Evolutionary conservation across 148 eudicot species (phyloP).

Genomic region (Camellia sinensis): DNA sequence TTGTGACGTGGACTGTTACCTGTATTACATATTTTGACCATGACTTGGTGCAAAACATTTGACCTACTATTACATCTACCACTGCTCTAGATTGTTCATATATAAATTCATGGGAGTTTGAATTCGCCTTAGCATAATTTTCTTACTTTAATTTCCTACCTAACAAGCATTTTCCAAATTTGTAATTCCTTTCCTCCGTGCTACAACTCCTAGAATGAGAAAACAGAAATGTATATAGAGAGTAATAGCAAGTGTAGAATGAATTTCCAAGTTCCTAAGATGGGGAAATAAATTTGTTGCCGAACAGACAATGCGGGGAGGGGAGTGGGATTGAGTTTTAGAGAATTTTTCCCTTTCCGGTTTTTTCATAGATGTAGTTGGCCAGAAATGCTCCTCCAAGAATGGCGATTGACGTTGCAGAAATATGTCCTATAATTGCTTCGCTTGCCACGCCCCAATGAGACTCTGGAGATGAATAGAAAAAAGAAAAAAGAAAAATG

Average conservation of each 20-base stretch:
- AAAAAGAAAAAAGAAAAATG: not conserved
- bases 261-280: not conserved
- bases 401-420: conserved; percentile 78
- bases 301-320: not conserved
- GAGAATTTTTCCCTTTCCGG: conserved; percentile 37
- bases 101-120: no score
- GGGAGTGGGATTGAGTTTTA: not conserved
- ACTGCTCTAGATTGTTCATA: no score
- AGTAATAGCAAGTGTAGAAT: not conserved
- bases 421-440: conserved; percentile 82
- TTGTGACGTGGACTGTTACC: no score
- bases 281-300: not conserved
- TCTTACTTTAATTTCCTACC: no score
- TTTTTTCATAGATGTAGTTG: conserved; percentile 81
- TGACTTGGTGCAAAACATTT: no score
- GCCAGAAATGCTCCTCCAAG: conserved; percentile 92
- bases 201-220: no score
- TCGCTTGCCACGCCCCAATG: conserved; percentile 99
- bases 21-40: no score
- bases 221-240: no score
- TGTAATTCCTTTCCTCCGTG: no score
- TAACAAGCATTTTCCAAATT: no score
- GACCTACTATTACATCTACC: no score
- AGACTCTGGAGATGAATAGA: conserved; percentile 38
- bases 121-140: no score